Percentiles rank a stretch among this genome's conserved stretches.
Conservation (phyloP, 495 filamentous ascomycete genomes). For the Tirmania nivea region DNA sequence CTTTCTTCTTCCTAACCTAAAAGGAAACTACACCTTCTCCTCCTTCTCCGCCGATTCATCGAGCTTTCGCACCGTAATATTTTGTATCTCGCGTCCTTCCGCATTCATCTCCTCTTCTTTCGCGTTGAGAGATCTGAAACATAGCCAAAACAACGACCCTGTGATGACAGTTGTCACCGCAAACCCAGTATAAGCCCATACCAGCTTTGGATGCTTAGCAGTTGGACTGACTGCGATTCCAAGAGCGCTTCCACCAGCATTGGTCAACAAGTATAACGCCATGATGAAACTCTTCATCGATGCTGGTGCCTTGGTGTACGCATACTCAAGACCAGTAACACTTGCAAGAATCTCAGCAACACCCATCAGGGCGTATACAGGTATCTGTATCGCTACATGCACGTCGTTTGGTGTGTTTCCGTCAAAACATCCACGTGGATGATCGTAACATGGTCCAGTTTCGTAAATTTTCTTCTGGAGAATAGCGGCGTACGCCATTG, state of each 20-base stretch:
- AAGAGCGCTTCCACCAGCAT: constrained; percentile 35
- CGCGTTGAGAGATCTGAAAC: constrained; percentile 6
- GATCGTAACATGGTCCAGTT: constrained; percentile 27
- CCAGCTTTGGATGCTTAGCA: constrained; percentile 36
- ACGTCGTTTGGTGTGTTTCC: constrained; percentile 10
- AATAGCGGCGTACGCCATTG: constrained; percentile 43
- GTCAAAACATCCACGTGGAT: constrained; percentile 21
- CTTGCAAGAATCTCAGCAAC: constrained; percentile 48
- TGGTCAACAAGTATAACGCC: constrained; percentile 40
- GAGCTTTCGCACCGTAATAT: too few relatives aligned
- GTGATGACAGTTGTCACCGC: constrained; percentile 10
- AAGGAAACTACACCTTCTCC: too few relatives aligned
- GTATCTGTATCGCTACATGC: constrained; percentile 23
- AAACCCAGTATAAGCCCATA: constrained; percentile 26
- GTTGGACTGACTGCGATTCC: constrained; percentile 38
- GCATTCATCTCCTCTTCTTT: constrained; percentile 13
- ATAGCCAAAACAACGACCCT: constrained; percentile 13
- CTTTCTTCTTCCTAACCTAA: too few relatives aligned
- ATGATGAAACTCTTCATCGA: constrained; percentile 50
- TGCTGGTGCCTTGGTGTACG: constrained; percentile 45
- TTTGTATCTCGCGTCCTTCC: background rate
- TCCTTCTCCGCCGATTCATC: too few relatives aligned
- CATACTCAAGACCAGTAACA: constrained; percentile 50
- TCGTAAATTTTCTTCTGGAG: constrained; percentile 54
- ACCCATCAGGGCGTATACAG: constrained; percentile 36